Evolutionary conservation across 164 flowering plant species (phyloP).

Genomic region (Kingdonia uniflora): DNA sequence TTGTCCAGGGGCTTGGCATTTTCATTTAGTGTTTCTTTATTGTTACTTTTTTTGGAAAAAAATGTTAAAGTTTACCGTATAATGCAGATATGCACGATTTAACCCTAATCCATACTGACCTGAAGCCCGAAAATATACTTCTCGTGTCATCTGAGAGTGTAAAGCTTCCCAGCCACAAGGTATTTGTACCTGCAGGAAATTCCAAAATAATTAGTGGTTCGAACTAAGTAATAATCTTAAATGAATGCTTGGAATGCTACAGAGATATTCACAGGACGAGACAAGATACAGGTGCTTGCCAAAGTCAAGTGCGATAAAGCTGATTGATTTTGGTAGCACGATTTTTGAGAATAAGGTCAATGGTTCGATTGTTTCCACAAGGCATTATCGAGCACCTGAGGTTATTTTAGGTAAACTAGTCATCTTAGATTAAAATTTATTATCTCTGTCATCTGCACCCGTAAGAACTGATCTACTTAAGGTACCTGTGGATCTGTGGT

Average conservation of each 20-base stretch:
- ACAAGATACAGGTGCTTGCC: conserved; percentile 62
- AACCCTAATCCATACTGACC: conserved; percentile 75
- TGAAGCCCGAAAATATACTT: conserved; percentile 94
- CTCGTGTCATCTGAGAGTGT: conserved; percentile 68
- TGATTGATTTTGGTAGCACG: conserved; percentile 98
- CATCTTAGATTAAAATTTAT: conserved; percentile 14
- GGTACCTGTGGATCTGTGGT: neutral
- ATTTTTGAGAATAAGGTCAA: conserved; percentile 58
- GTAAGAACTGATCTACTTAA: neutral
- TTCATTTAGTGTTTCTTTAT: conserved; percentile 1
- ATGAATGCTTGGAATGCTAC: conserved; percentile 35
- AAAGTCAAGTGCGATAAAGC: conserved; percentile 92
- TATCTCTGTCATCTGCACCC: conserved; percentile 4
- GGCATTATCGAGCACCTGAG: conserved; percentile 97
- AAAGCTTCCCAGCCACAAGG: conserved; percentile 59
- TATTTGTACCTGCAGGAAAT: conserved; percentile 13
- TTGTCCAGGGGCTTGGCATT: conserved; percentile 15
- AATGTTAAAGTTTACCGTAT: conserved; percentile 19
- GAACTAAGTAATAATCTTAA: conserved; percentile 16
- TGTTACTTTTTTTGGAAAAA: conserved; percentile 10
- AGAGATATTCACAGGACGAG: conserved; percentile 52
- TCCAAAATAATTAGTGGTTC: neutral
- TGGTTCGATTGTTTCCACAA: conserved; percentile 78
- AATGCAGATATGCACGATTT: conserved; percentile 81
- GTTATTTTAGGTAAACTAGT: conserved; percentile 69